Conservation (phyloP, 305 asterid genomes). For the Fraxinus latifolia region DNA sequence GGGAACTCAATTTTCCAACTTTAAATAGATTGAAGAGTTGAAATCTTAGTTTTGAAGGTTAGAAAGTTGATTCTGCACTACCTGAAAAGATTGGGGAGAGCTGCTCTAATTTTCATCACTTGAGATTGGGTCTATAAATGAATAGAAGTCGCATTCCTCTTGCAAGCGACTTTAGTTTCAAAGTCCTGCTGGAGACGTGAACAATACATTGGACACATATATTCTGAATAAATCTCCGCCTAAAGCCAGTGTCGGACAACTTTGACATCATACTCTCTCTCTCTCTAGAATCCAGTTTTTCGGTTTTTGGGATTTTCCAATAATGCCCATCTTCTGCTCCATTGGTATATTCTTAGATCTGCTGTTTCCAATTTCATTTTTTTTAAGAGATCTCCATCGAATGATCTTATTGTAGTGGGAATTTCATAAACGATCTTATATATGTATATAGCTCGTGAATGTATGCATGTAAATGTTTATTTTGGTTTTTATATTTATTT, state of each 20-base stretch:
- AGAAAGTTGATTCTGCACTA: neutral
- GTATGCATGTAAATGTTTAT: neutral
- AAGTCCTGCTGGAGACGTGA: neutral
- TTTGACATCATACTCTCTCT: constrained; percentile 29
- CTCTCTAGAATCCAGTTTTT: constrained; percentile 1
- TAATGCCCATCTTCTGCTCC: constrained; percentile 23
- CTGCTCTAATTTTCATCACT: neutral
- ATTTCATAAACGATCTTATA: constrained; percentile 6
- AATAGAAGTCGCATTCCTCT: neutral
- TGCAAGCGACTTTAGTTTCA: neutral
- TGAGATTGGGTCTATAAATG: neutral
- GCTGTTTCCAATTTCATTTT: constrained; percentile 18
- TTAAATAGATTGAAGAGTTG: neutral
- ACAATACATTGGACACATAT: too few species aligned
- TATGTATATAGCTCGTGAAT: constrained; percentile 8
- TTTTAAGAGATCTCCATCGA: neutral
- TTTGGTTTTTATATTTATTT: neutral
- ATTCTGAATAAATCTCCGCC: constrained; percentile 24
- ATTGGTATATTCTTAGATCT: constrained; percentile 41
- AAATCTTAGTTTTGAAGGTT: neutral
- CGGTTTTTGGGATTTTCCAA: constrained; percentile 2
- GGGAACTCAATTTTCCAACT: neutral
- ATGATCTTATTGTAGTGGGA: neutral
- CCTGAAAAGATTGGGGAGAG: neutral
- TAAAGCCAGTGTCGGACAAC: constrained; percentile 12